Base-by-base conservation (phyloP, 2,329 filamentous ascomycete genomes). In the Aureobasidium sp. region DNA sequence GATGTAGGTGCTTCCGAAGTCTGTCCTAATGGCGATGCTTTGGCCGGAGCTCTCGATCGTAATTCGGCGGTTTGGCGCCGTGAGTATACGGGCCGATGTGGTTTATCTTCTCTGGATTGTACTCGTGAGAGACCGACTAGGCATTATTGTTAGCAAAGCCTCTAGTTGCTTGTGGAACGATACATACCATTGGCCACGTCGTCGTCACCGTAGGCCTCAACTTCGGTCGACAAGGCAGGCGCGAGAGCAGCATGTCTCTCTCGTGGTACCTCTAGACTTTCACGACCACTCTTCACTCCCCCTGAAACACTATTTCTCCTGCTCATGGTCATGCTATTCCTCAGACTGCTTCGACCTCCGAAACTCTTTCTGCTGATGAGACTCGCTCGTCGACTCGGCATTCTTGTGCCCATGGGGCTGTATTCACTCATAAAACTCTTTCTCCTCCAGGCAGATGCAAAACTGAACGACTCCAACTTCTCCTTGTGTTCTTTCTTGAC, bases 401-500 rank as follows among this genome's bases (percentile, higher is more conserved):
- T 70, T 44, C 78, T 70, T 55, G 75, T 79, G 43, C 78, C 78
- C 78, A 80, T 80, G 39, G 79, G 79, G 55, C 73, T 76, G 69
- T 81, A 79, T 61, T 75, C 68, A 64, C 75, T 78, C 55, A 75
- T 71, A 57, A 75, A 73, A 66, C 76, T 78, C 66, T 73, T 75
- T 60, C 76, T 70, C 29, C 77, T 73, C 78, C 78, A 81, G 26
- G 78, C 77, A 20, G 75, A 76, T 26, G 71, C 71, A 67, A 78
- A 81, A 63, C 66, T 74, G 70, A 80, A 81, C 15, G 76, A 68
- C 66, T 81, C 79, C 41, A 81, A 73, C 51, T 75, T 73, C 66
- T 77, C 78, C 68, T 79, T 80, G 75, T 81, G 79, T 66, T 79
- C 76, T 46, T 79, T 79, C 63, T 75, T 75, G 46, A 79, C 78